Evolutionary conservation across 2,329 filamentous ascomycete species (phyloP).

Genomic region (Lomentospora prolificans): DNA sequence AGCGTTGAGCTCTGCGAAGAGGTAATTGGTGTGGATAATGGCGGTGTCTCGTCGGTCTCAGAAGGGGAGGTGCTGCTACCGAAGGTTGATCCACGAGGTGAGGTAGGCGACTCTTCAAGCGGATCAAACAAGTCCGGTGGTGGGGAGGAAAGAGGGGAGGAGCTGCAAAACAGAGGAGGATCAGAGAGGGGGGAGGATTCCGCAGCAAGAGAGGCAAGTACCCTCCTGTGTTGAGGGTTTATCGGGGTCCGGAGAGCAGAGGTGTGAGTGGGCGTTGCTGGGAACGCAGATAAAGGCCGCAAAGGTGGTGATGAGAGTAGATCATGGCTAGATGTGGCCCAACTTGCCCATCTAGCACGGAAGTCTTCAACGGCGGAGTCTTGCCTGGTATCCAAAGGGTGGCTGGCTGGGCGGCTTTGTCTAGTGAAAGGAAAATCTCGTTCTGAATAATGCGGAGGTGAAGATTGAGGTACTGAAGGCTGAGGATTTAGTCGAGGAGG

Average conservation of each 20-base stretch:
- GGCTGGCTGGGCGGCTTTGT: background rate
- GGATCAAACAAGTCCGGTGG: conserved; percentile 43
- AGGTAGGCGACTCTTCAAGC: conserved; percentile 28
- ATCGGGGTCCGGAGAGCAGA: background rate
- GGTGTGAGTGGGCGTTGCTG: background rate
- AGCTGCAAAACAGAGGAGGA: conserved; percentile 21
- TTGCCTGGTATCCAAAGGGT: background rate
- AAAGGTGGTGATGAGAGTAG: background rate
- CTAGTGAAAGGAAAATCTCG: background rate
- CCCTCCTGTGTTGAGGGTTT: background rate
- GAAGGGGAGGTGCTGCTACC: conserved; percentile 30
- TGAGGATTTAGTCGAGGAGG: background rate
- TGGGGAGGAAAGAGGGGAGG: conserved; percentile 49
- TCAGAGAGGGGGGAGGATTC: background rate
- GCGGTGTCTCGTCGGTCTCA: conserved; percentile 33
- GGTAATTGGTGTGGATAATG: conserved; percentile 27
- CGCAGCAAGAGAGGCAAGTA: background rate
- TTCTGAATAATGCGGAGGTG: background rate
- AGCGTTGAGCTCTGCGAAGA: conserved; percentile 27
- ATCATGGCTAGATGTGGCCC: background rate
- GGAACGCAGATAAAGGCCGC: background rate
- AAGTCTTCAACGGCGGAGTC: background rate
- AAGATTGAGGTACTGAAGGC: background rate
- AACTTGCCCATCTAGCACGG: background rate
- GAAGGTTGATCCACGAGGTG: conserved; percentile 24